Evolutionary conservation across 2,329 filamentous ascomycete species (phyloP).

Genomic region (Arthrobotrys sphaeroides): DNA sequence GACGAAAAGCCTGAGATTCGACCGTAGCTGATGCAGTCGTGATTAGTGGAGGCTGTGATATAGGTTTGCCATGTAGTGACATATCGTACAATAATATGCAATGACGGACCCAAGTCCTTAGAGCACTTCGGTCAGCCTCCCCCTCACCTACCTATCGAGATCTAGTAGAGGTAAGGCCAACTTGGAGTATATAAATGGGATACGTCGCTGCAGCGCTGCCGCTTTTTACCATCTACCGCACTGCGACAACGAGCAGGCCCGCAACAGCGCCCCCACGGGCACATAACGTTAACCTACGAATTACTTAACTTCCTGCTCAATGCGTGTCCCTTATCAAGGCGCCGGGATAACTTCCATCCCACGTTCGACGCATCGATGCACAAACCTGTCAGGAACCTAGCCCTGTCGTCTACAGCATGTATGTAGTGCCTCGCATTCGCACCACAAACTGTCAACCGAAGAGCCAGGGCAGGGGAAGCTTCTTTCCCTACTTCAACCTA

Average conservation of each 20-base stretch:
- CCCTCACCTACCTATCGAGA: no score
- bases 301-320: neutral
- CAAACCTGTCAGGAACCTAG: slow-evolving; percentile 23
- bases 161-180: no score
- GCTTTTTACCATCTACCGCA: no score
- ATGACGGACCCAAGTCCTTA: no score
- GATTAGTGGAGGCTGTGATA: no score
- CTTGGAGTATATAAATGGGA: no score
- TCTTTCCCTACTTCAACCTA: neutral
- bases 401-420: neutral
- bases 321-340: neutral
- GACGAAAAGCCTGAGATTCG: neutral
- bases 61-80: no score
- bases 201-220: no score
- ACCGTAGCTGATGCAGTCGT: neutral
- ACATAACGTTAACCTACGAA: no score
- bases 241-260: no score
- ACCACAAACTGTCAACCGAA: slow-evolving; percentile 19
- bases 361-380: slow-evolving; percentile 16
- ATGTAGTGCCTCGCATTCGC: neutral
- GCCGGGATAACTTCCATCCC: neutral
- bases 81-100: no score
- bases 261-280: neutral
- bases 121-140: no score
- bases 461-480: neutral